phyloP scores from a whole-genome alignment of 2,329 filamentous ascomycete genomes.

The Acephala macrosclerotiorum region DNA sequence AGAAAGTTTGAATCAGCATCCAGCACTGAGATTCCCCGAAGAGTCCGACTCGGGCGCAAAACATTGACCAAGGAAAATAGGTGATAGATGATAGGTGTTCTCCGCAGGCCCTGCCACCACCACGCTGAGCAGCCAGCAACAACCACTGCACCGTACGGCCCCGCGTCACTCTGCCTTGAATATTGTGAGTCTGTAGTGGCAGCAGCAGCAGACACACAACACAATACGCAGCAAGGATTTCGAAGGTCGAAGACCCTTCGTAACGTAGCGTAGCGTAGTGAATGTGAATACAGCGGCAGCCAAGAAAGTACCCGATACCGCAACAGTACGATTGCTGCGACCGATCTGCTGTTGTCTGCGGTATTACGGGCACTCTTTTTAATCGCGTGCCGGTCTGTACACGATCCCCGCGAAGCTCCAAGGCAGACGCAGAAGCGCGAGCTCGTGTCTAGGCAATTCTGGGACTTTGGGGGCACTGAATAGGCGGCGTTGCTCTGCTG shows the following conservation, averaged over 20 bases:
- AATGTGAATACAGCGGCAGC: not conserved
- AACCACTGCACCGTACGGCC: not conserved
- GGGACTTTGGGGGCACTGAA: slow-evolving; percentile 16
- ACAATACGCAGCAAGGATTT: slow-evolving; percentile 1
- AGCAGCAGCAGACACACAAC: too few relatives aligned
- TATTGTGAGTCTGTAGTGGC: not conserved
- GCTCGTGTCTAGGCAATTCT: slow-evolving; percentile 34
- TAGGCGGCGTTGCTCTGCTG: slow-evolving; percentile 7
- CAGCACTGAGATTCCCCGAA: slow-evolving; percentile 12
- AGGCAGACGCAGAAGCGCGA: slow-evolving; percentile 29
- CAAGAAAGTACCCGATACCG: slow-evolving; percentile 4
- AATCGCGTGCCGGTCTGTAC: slow-evolving; percentile 11
- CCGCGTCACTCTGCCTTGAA: slow-evolving; percentile 4
- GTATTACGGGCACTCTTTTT: slow-evolving; percentile 7
- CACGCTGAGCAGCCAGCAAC: not conserved
- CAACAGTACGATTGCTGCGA: slow-evolving; percentile 3
- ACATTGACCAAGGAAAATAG: slow-evolving; percentile 23
- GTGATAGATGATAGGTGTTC: slow-evolving; percentile 1
- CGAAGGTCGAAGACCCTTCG: not conserved
- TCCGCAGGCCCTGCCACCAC: not conserved
- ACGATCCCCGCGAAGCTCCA: slow-evolving; percentile 15
- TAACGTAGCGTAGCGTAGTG: not conserved
- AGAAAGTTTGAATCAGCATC: slow-evolving; percentile 39
- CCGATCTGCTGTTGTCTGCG: slow-evolving; percentile 4
- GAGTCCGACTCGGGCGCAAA: slow-evolving; percentile 19